phyloP scores from a whole-genome alignment of 305 asterid species.

The Ilex paraguariensis region DNA sequence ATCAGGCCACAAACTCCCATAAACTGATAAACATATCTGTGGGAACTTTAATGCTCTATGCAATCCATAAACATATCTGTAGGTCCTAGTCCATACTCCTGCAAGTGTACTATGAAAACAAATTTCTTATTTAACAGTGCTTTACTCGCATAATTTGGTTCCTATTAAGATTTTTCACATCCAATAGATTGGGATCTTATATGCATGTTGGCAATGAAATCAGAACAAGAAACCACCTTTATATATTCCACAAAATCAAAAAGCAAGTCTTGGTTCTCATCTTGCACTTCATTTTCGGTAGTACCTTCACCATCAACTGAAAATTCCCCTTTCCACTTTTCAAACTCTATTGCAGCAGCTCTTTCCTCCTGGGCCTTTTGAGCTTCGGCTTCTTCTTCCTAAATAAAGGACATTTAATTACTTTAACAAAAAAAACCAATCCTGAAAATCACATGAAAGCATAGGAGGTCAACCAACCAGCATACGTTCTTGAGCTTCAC shows the following conservation, averaged over 20 bases:
- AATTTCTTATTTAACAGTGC: too few species aligned
- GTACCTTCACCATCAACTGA: slow-evolving; percentile 98
- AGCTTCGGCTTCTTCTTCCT: slow-evolving; percentile 97
- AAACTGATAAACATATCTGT: background rate
- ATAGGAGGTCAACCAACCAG: slow-evolving; percentile 47
- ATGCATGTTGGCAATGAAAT: background rate
- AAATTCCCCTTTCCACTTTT: slow-evolving; percentile 93
- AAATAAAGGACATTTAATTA: slow-evolving; percentile 18
- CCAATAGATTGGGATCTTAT: background rate
- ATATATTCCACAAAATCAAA: slow-evolving; percentile 91
- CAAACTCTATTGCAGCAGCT: slow-evolving; percentile 89
- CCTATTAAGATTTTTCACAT: background rate
- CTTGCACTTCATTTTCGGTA: slow-evolving; percentile 77
- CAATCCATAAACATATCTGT: background rate
- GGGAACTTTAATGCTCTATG: background rate
- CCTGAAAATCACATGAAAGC: background rate
- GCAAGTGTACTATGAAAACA: background rate
- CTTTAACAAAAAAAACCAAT: slow-evolving; percentile 4
- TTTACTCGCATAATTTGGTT: too few species aligned
- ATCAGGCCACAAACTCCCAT: slow-evolving; percentile 5
- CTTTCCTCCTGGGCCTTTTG: slow-evolving; percentile 89
- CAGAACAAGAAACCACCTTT: slow-evolving; percentile 43
- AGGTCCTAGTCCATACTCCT: background rate
- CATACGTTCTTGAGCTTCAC: slow-evolving; percentile 83
- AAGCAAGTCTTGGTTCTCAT: slow-evolving; percentile 80